Base-by-base conservation (phyloP, 1,284 basidiomycete species). In the Leucoagaricus sp. region DNA sequence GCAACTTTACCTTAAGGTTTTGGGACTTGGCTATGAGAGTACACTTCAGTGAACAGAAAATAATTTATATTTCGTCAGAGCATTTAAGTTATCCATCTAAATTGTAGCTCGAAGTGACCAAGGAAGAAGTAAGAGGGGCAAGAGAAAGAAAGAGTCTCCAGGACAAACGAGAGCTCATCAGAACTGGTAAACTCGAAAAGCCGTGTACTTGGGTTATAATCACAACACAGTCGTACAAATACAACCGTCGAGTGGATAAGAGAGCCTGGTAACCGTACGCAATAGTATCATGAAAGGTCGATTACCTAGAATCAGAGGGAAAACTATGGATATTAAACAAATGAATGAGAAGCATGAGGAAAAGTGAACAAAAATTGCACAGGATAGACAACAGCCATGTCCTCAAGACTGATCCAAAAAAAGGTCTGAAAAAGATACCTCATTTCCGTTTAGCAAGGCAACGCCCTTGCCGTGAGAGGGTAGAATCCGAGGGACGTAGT, bases 391-490 rank as follows among this genome's bases (percentile, higher is more conserved):
- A 53, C 52, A 53, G 26, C 36, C 42, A 29, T 8, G 19, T 48
- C 36, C 42, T 53, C 13, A 31, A 53, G 34, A 38, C 34, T 10
- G 46, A 40, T 34, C 41, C 17, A 10, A 19, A 54, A 10, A 29
- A 17, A 55, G 17, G 10, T 38, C 10, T 21, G 28, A 42, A 38
- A 28, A n/a, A 49, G 13, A 49, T 33, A 31, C 34, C 33, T 47
- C 52, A 41, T 53, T 45, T 34, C 53, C 34, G 15, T 26, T 48
- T 29, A 7, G 25, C 52, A 46, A 47, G 7, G 28, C 48, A 48
- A 49, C 46, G 40, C 34, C 41, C 55, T 58, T 59, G 64, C 66
- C 66, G 63, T 68, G 40, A 59, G 69, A 40, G 34, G 33, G 25
- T 23, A 12, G 50, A 56, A 61, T 28, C 33, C 45, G 40, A 40